Evolutionary conservation across 352 stramenopile genomes (phyloP).

Genomic region (Phytopythium boreale): DNA sequence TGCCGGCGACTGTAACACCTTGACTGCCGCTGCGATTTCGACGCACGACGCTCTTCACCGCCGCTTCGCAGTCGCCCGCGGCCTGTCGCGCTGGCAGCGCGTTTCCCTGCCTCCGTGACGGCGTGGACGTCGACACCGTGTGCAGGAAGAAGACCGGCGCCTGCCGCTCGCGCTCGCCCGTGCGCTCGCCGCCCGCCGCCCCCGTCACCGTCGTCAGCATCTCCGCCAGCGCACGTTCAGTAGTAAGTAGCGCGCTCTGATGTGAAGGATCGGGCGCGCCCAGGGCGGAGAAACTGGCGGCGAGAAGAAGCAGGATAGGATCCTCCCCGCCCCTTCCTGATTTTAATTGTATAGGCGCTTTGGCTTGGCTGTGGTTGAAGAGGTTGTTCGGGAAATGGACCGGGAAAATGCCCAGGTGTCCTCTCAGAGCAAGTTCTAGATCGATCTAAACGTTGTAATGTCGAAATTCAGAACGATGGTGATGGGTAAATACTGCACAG

Average conservation of each 20-base stretch:
- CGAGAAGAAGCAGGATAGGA: not conserved
- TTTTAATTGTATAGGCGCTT: too few species aligned
- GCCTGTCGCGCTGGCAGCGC: slow-evolving; percentile 21
- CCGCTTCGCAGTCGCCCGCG: slow-evolving; percentile 13
- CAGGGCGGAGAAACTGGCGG: not conserved
- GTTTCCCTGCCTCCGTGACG: slow-evolving; percentile 21
- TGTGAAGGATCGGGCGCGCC: too few species aligned
- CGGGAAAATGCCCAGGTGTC: not conserved
- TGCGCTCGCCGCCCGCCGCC: slow-evolving; percentile 4
- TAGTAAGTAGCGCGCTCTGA: not conserved
- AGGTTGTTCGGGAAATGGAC: not conserved
- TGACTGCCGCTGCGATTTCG: not conserved
- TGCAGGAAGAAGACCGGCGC: slow-evolving; percentile 35
- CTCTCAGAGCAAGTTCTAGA: not conserved
- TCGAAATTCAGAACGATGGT: too few species aligned
- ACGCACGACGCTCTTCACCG: too few species aligned
- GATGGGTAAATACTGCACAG: too few species aligned
- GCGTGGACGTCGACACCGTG: slow-evolving; percentile 53
- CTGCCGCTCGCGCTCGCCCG: slow-evolving; percentile 1
- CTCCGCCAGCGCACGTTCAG: not conserved
- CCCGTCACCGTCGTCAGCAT: slow-evolving; percentile 9
- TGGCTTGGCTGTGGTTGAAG: not conserved
- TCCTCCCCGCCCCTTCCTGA: too few species aligned
- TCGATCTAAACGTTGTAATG: not conserved
- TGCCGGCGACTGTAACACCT: not conserved